Evolutionary conservation across 768 basidiomycete species (phyloP), one percentile per base, ranked within the genome.

Genomic region (Podaxis sp.): DNA sequence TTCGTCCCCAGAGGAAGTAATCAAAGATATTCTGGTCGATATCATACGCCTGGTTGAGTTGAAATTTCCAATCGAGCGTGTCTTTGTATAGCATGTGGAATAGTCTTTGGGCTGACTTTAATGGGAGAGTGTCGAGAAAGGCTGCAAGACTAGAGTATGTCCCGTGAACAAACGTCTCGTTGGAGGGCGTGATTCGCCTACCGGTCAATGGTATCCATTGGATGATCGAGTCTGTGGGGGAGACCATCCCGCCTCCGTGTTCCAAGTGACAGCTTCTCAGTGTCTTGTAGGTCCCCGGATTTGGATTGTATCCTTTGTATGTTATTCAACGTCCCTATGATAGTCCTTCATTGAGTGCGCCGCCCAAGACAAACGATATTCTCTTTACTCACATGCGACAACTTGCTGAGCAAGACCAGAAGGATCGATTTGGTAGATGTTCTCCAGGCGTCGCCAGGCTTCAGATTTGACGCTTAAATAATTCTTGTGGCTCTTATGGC

Each of bases 361-460:
- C 12, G 48, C 15, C 33, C 2, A 44, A 57, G 4, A n/a, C 24
- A 15, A 17, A 50, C 10, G 38, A 37, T 3, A 8, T 41, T 4
- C 40, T 28, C 33, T 8, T 10, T 22, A 52, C 48, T 56, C 33
- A 57, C 58, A 58, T 13, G 26, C 20, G 22, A 24, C 36, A 11
- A 54, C 36, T 44, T 53, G 38, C 11, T n/a, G 58, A 52, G 46
- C 50, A 7, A 59, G 48, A 0, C 64, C 66, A 4, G 51, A 44
- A 6, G 72, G 64, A 40, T 71, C 66, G 41, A 86, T 72, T 37
- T 63, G 64, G 33, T 79, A 75, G 20, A 87, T 83, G 26, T 68
- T 70, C 67, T 84, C 82, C n/a, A 90, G 73, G 60, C 74, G 77
- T 64, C 87, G 77, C 73, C 82, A 83, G 10, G 71, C 64, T 58